Evolutionary conservation across 352 stramenopile species (phyloP), one percentile per base, ranked within the genome.

Genomic region (Nothophytophthora sp.): DNA sequence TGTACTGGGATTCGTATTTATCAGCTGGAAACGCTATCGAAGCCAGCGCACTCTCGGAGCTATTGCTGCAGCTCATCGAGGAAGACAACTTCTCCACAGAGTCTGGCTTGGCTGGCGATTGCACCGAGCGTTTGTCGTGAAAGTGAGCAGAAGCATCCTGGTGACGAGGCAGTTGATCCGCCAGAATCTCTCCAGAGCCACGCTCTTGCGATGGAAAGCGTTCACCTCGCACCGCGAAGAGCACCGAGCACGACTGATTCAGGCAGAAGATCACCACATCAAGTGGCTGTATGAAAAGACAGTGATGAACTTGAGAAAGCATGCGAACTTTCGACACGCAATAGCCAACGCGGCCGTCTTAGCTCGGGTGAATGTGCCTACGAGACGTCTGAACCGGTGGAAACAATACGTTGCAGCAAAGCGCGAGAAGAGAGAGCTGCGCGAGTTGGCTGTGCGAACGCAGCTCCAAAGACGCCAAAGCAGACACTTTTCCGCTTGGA

Each of bases 201-300:
- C 58, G 0, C 76, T 78, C 19, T 12, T 39, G 28, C 43, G 28
- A n/a, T 81, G 67, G 67, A 71, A 59, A 16, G 10, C 15, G 27
- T 72, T 63, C 12, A 8, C 27, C 3, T 56, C 35, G 22, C 11
- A 27, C 11, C 51, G 11, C 9, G 40, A 55, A 47, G 29, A 51
- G 10, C 10, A 8, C n/a, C 34, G 48, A 2, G 6, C 7, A 25
- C 16, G 50, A 32, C n/a, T 53, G 4, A 25, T 40, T 20, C 24
- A 13, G 18, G 56, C 60, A 34, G 46, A 67, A 16, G 35, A 52
- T 29, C 32, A 64, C 27, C 39, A 52, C n/a, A 36, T 20, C 24
- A 30, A 36, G 18, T 39, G 36, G 41, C n/a, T 47, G 16, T 55
- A 19, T n/a, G 58, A 47, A 35, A 41, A 33, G 36, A 40, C 40